A percentile compares a stretch with the other conserved stretches of the same genome.
Conservation (phyloP, 306 rosid species). For the Fagus sylvatica region DNA sequence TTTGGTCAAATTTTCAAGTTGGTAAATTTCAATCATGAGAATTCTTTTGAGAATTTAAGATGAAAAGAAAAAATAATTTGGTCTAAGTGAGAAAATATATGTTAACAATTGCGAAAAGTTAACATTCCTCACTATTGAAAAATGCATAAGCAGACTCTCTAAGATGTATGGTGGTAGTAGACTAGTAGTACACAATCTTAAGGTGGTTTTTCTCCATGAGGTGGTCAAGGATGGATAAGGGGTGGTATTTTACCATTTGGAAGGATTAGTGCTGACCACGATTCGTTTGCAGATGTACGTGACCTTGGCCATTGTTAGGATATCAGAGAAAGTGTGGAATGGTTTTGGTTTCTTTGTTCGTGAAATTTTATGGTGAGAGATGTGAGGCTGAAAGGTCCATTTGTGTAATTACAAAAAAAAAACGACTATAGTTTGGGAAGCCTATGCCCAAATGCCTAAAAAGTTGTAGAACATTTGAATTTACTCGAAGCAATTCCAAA, state of each 20-base stretch:
- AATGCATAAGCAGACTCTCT: slow-evolving; percentile 47
- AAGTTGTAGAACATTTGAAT: no score
- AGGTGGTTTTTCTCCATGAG: slow-evolving; percentile 56
- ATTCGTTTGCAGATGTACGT: slow-evolving; percentile 51
- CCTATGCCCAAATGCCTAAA: no score
- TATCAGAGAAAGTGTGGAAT: not conserved
- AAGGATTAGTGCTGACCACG: slow-evolving; percentile 61
- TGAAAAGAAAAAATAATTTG: no score
- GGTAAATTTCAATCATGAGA: no score
- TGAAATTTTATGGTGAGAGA: slow-evolving; percentile 3
- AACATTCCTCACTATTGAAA: slow-evolving; percentile 30
- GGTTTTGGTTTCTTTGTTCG: not conserved
- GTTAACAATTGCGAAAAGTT: no score
- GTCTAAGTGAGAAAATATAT: no score
- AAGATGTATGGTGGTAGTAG: slow-evolving; percentile 35
- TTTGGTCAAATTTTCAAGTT: no score
- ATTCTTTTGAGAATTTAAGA: no score
- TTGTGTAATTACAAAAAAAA: slow-evolving; percentile 24
- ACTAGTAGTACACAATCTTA: slow-evolving; percentile 54
- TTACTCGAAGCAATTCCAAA: no score
- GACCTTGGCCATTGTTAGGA: slow-evolving; percentile 34
- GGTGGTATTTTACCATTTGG: slow-evolving; percentile 36
- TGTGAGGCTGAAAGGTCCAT: not conserved
- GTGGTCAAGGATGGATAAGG: slow-evolving; percentile 44
- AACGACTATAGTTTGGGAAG: not conserved